Evolutionary conservation across 441 rosid species (phyloP), one percentile per base, ranked within the genome.

Genomic region (Jatropha podagrica): DNA sequence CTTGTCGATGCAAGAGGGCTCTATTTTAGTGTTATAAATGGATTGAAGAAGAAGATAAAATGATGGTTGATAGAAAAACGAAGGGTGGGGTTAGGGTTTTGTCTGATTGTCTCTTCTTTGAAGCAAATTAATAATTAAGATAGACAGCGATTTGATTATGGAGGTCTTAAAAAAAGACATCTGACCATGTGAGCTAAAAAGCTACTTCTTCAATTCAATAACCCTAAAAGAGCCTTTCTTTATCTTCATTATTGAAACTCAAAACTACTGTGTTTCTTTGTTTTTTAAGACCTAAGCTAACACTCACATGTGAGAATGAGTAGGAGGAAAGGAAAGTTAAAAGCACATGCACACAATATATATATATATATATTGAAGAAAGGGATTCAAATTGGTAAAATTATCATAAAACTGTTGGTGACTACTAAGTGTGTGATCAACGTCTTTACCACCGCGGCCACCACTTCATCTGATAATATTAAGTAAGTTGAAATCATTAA

Each of bases 41-140:
- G 76, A 72, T 74, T 83, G 79, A 61, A 72, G 51, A 63, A 73
- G 26, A 81, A 81, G 88, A 76, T 73, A 73, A 62, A 80, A 79
- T 79, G 79, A 77, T 75, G 72, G 49, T 52, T 23, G 8, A 26
- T 17, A 41, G 0, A 51, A 48, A 27, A 27, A 17, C 10, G 15
- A 4, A n/a, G 60, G 61, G 74, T 42, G 69, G 78, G 66, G 15
- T 62, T 14, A 11, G 48, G 51, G 27, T 51, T 15, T 49, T 75
- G 68, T 69, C 72, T 69, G 14, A 13, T 55, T 71, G 66, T 26
- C 48, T 32, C 27, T 37, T 15, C 42, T 38, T 69, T 61, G 68
- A 74, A 74, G 76, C 73, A 74, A 78, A 66, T 71, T 74, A 73
- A 84, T 76, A 15, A 23, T 61, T 20, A 68, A 74, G 76, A 62